These are phyloP conservation scores for Tulasnella calospora DNA, from an alignment of 768 basidiomycete species.

Conservation along the genomic window DNA sequence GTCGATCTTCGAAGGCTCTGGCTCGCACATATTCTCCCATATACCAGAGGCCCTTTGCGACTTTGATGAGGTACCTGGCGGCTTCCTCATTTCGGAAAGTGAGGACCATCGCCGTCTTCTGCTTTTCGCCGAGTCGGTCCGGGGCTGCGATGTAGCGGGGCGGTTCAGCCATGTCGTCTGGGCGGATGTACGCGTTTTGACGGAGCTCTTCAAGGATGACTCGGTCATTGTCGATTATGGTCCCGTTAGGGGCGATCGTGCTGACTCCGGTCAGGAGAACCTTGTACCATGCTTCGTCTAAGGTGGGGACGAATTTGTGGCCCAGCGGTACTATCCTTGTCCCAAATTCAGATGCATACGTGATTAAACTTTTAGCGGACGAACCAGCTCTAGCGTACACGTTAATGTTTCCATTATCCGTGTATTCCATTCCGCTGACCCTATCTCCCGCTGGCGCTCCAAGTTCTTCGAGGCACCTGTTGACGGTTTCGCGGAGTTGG, in stretches of 20 bases:
- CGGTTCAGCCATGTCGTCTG: no score
- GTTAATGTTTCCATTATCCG: not conserved
- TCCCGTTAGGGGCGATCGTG: no score
- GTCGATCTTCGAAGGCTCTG: not conserved
- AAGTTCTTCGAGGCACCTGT: not conserved
- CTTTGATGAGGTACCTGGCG: not conserved
- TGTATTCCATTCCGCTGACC: not conserved
- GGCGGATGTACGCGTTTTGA: no score
- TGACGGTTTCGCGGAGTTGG: not conserved
- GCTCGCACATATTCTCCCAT: not conserved
- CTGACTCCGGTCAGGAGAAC: not conserved
- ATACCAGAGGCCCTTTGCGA: not conserved
- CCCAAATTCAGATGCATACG: not conserved
- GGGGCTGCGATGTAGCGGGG: no score
- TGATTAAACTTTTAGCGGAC: not conserved
- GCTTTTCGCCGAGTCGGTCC: no score
- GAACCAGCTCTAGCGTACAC: not conserved
- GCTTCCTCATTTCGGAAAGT: not conserved
- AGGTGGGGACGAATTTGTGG: not conserved
- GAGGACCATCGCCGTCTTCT: not conserved
- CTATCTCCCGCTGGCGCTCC: not conserved
- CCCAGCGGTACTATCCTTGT: not conserved
- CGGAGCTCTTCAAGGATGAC: no score
- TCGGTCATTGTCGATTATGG: no score
- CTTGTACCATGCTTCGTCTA: not conserved